Evolutionary conservation across 148 eudicot species (phyloP).

Genomic region (Silene latifolia): DNA sequence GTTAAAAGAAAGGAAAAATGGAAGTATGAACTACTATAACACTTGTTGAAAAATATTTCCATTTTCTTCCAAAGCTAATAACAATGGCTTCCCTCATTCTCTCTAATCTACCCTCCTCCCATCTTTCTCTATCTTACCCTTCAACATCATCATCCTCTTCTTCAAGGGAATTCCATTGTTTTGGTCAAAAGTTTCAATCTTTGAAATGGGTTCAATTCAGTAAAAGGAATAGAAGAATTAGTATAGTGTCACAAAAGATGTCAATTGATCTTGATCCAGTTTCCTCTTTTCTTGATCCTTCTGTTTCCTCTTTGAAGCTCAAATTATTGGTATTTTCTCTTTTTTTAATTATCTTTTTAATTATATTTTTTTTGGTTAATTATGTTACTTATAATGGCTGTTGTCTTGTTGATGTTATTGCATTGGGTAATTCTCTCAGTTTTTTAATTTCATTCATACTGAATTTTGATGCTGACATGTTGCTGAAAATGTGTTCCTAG

Average conservation of each 20-base stretch:
- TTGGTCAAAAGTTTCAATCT: conserved; percentile 21
- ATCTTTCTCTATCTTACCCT: conserved; percentile 19
- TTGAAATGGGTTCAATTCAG: conserved; percentile 5
- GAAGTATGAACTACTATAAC: no score
- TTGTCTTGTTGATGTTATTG: no score
- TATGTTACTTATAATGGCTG: no score
- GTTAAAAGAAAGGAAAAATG: not conserved
- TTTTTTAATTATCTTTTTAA: not conserved
- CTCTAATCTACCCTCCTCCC: conserved; percentile 17
- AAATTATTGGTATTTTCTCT: conserved; percentile 67
- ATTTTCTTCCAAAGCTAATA: not conserved
- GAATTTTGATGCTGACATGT: no score
- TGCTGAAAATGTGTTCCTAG: no score
- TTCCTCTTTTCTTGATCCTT: conserved; percentile 26
- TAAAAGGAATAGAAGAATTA: conserved; percentile 12
- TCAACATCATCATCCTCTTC: conserved; percentile 19
- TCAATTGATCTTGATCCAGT: conserved; percentile 28
- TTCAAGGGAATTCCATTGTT: conserved; percentile 6
- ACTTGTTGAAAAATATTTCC: no score
- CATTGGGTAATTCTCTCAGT: no score
- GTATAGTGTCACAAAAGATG: conserved; percentile 15
- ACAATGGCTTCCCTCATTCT: conserved; percentile 36
- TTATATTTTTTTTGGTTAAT: no score
- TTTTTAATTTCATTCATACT: no score
- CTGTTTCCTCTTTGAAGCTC: conserved; percentile 49